Evolutionary conservation across 2,329 filamentous ascomycete genomes (phyloP).

Genomic region (Hawksworthiomyces lignivorus): DNA sequence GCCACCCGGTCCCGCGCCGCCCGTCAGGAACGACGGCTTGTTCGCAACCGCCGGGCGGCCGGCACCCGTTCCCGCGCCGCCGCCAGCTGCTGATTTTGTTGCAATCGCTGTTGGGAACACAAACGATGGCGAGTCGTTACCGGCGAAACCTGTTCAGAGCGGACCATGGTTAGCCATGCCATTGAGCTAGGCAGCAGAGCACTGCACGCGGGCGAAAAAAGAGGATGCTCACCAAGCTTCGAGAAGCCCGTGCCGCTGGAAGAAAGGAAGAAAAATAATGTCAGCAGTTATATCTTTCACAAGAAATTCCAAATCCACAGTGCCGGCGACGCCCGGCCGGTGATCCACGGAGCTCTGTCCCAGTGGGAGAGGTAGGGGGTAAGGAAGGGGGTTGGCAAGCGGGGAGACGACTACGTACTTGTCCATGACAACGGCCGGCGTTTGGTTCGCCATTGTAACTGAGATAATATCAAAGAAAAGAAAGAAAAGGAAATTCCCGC

Average conservation of each 20-base stretch:
- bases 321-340: neutral
- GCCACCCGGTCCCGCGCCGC: slow-evolving; percentile 73
- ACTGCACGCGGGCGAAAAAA: slow-evolving; percentile 20
- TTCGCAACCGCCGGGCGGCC: slow-evolving; percentile 85
- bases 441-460: slow-evolving; percentile 93
- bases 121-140: slow-evolving; percentile 98
- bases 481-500: neutral
- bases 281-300: slow-evolving; percentile 28
- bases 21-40: slow-evolving; percentile 91
- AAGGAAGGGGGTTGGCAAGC: no score
- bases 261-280: slow-evolving; percentile 20
- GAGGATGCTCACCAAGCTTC: slow-evolving; percentile 70
- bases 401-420: slow-evolving; percentile 73
- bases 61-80: slow-evolving; percentile 68
- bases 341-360: slow-evolving; percentile 5
- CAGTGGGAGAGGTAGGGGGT: slow-evolving; percentile 17
- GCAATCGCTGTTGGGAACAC: slow-evolving; percentile 98
- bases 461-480: slow-evolving; percentile 13
- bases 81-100: slow-evolving; percentile 72
- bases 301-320: neutral
- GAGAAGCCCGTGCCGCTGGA: slow-evolving; percentile 96
- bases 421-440: slow-evolving; percentile 99
- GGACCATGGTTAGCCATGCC: neutral
- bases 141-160: slow-evolving; percentile 78
- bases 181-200: no score